A percentile compares a stretch with the other conserved stretches of the same genome.
These are phyloP conservation scores for Mortierella sp. DNA, from an alignment of 371 early-diverging fungal genomes.

Conservation along the genomic window DNA sequence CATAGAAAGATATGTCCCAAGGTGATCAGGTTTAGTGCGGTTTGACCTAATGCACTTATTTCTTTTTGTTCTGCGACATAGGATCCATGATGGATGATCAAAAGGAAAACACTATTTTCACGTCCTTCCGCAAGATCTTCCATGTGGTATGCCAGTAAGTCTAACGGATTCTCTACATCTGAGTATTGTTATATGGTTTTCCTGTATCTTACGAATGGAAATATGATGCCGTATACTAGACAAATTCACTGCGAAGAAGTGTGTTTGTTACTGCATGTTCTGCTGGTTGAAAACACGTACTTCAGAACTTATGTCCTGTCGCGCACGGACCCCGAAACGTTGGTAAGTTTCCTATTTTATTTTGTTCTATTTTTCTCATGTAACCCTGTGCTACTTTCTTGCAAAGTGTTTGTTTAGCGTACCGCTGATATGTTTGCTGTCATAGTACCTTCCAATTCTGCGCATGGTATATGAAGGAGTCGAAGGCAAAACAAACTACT, in stretches of 20 bases:
- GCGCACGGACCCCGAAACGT: slow-evolving; percentile 79
- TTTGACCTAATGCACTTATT: not conserved
- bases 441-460: slow-evolving; percentile 75
- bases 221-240: too few relatives aligned
- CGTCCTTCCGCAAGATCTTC: slow-evolving; percentile 73
- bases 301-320: slow-evolving; percentile 82
- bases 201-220: too few relatives aligned
- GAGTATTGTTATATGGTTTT: too few relatives aligned
- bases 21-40: too few relatives aligned
- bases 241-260: slow-evolving; percentile 74
- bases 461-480: slow-evolving; percentile 75
- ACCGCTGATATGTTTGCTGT: not conserved
- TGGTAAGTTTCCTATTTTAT: slow-evolving; percentile 53
- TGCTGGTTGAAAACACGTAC: slow-evolving; percentile 74
- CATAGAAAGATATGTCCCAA: not conserved
- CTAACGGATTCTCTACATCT: too few relatives aligned
- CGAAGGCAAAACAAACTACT: slow-evolving; percentile 70
- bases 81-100: slow-evolving; percentile 48
- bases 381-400: not conserved
- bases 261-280: slow-evolving; percentile 73
- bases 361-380: not conserved
- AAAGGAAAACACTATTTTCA: slow-evolving; percentile 60
- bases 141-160: slow-evolving; percentile 70
- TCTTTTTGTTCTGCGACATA: slow-evolving; percentile 3
- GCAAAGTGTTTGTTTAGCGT: not conserved